These are phyloP conservation scores for Populus hybrid DNA, from an alignment of 441 rosid species.

Conservation along the genomic window DNA sequence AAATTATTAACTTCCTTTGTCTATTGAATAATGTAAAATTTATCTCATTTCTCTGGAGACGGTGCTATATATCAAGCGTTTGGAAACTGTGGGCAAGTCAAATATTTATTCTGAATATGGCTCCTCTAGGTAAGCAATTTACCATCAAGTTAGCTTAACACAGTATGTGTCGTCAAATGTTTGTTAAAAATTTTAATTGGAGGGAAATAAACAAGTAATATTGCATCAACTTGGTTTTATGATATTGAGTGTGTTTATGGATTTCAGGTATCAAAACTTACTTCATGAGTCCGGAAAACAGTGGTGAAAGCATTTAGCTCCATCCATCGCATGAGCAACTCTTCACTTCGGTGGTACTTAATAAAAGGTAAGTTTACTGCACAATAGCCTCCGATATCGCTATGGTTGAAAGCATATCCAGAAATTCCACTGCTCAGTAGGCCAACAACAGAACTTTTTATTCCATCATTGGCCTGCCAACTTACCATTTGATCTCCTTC, in stretches of 20 bases:
- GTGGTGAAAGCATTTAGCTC: constrained; percentile 65
- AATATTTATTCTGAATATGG: too few relatives aligned
- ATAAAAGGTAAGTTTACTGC: constrained; percentile 50
- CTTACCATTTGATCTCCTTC: constrained; percentile 87
- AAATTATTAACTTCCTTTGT: not conserved
- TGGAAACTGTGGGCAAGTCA: not conserved
- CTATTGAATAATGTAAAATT: not conserved
- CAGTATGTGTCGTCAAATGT: not conserved
- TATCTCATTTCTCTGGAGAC: not conserved
- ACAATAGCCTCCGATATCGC: constrained; percentile 78
- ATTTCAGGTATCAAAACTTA: constrained; percentile 23
- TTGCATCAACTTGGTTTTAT: not conserved
- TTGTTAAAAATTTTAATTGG: not conserved
- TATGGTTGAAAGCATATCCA: constrained; percentile 67
- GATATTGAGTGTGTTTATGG: constrained; percentile 1
- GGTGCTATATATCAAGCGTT: not conserved
- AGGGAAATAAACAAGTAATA: not conserved
- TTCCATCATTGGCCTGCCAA: constrained; percentile 74
- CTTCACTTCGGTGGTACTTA: constrained; percentile 57
- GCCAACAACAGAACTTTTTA: constrained; percentile 71
- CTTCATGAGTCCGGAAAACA: constrained; percentile 73
- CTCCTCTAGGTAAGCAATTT: not conserved
- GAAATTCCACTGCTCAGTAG: constrained; percentile 62
- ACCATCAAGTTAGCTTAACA: not conserved
- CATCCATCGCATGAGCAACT: constrained; percentile 73